Evolutionary conservation across 148 eudicot species (phyloP).

Genomic region (Arbutus unedo): DNA sequence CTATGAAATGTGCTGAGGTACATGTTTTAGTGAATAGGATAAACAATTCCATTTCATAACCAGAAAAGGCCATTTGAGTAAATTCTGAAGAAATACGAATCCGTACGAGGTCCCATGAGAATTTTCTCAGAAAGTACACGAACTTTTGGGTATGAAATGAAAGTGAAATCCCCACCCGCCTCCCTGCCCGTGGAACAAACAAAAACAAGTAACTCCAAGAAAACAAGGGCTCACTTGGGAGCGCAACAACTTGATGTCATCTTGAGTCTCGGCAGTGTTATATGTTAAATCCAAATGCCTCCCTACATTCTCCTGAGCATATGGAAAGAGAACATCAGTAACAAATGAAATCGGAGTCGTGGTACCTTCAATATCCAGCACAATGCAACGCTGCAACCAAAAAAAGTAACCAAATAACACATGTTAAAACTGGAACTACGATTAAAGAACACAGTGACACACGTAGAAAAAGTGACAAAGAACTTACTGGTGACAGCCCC

Average conservation of each 20-base stretch:
- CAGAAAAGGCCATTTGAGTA: neutral
- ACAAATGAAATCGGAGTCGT: slow-evolving; percentile 97
- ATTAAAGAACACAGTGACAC: neutral
- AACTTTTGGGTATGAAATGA: neutral
- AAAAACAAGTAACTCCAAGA: neutral
- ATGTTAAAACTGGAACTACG: neutral
- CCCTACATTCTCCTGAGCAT: slow-evolving; percentile 81
- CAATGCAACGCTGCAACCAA: slow-evolving; percentile 74
- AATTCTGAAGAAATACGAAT: slow-evolving; percentile 1
- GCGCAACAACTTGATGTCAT: slow-evolving; percentile 75
- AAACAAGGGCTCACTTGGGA: slow-evolving; percentile 53
- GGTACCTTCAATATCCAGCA: slow-evolving; percentile 98
- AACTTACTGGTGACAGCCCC: slow-evolving; percentile 39
- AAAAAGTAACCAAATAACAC: neutral
- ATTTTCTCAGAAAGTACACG: neutral
- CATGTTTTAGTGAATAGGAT: neutral
- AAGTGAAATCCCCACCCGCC: neutral
- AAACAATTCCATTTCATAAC: neutral
- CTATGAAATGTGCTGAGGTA: neutral
- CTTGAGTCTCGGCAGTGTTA: slow-evolving; percentile 74
- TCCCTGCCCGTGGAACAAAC: too few species aligned
- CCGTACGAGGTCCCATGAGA: neutral
- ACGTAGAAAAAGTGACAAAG: slow-evolving; percentile 4
- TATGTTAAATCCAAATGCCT: slow-evolving; percentile 88
- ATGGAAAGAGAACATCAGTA: slow-evolving; percentile 92